Evolutionary conservation across 2,329 filamentous ascomycete species (phyloP).

Genomic region (Curvularia hawaiiensis): DNA sequence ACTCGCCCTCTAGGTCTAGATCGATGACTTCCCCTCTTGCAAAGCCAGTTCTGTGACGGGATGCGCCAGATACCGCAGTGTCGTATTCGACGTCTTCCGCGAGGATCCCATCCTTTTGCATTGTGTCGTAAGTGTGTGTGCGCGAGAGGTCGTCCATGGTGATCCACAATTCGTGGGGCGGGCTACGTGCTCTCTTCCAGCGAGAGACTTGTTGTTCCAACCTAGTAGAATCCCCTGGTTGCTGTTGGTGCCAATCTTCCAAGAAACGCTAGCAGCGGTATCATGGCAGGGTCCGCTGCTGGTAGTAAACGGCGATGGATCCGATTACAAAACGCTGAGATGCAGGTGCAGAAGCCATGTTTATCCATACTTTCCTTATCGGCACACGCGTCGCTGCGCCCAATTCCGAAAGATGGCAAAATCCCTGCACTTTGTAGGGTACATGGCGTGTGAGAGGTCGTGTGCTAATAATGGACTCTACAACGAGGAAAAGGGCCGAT

Average conservation of each 20-base stretch:
- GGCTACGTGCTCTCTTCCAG: background rate
- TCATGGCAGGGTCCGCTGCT: background rate
- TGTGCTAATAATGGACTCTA: background rate
- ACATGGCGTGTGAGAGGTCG: background rate
- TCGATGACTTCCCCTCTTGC: background rate
- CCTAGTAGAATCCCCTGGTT: background rate
- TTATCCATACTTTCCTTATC: background rate
- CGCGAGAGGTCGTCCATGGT: background rate
- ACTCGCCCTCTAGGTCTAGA: background rate
- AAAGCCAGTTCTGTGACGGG: background rate
- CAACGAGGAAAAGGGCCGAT: background rate
- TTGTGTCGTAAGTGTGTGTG: background rate
- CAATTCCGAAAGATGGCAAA: background rate
- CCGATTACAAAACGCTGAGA: background rate
- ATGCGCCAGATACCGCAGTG: background rate
- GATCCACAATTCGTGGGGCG: background rate
- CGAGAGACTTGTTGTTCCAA: background rate
- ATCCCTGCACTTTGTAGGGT: background rate
- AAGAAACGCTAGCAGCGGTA: background rate
- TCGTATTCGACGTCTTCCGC: background rate
- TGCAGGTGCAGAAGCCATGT: background rate
- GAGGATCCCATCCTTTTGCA: background rate
- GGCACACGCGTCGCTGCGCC: background rate
- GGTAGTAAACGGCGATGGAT: background rate
- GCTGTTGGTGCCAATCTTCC: background rate